Conservation (phyloP, 2,329 filamentous ascomycete species). For the Rhynchosporium graminicola region DNA sequence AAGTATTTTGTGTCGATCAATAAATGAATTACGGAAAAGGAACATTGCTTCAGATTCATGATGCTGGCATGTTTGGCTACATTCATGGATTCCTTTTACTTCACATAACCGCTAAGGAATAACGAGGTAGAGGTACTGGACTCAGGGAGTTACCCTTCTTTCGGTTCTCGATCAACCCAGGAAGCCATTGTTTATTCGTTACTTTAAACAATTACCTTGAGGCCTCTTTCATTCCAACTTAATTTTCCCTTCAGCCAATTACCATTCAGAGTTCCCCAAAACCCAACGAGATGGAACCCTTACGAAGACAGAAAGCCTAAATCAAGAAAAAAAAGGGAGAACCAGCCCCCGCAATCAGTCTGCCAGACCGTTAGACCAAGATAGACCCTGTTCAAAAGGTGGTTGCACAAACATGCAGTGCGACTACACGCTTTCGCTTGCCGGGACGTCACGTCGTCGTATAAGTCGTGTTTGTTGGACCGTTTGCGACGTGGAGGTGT, state of each 20-base stretch:
- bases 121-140: background rate
- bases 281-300: background rate
- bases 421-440: background rate
- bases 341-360: background rate
- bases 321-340: background rate
- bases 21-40: background rate
- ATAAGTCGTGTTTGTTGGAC: background rate
- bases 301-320: background rate
- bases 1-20: background rate
- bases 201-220: background rate
- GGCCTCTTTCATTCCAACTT: too few species aligned
- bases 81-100: conserved; percentile 1
- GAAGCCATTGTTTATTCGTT: background rate
- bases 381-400: background rate
- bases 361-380: background rate
- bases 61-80: background rate
- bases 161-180: too few species aligned
- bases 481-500: background rate
- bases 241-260: background rate
- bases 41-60: background rate
- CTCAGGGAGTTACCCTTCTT: background rate
- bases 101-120: background rate
- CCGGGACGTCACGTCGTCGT: conserved; percentile 1
- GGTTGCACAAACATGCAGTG: background rate
- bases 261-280: background rate